Evolutionary conservation across 495 filamentous ascomycete genomes (phyloP), one percentile per base, ranked within the genome.

Genomic region (Aspergillus diversus): DNA sequence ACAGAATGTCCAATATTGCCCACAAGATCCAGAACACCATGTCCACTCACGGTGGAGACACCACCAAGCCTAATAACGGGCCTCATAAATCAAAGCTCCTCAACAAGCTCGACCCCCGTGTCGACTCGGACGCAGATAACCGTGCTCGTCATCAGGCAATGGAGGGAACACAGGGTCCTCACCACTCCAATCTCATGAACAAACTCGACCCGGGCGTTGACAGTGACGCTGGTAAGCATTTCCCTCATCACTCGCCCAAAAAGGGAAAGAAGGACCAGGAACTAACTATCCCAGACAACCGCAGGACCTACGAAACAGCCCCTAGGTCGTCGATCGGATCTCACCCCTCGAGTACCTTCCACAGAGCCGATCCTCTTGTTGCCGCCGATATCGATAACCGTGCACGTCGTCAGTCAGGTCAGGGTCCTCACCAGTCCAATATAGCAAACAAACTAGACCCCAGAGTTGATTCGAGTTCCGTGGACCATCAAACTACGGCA

Each of bases 91-190:
- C 74, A 57, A 80, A 84, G 67, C 46, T 80, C 15, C 74, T 68
- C 51, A 83, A 82, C 73, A 74, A 77, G 59, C 64, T 71, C 15
- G 84, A 87, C 61, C 85, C 84, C 33, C 77, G 80, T 42, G 74
- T 84, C 31, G 77, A 81, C 63, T 65, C 63, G 1, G 63, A 65
- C 53, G 17, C 51, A 15, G 63, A 65, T 17, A 65, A 65, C 58
- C 64, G 64, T 42, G 58, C 33, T 17, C 58, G 50, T 46, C 58
- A 60, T 17, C 42, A 53, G 21, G 47, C 58, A 31, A 15, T 60
- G 33, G 58, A 48, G 6, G 58, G 58, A 5, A 33, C 58, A 5
- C 33, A 52, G 1, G 59, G 59, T 8, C 48, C 48, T 54, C 59
- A 61, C 49, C 16, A 32, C 16, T 69, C 69, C 27, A 63, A 66